phyloP scores from a whole-genome alignment of 2,329 filamentous ascomycete genomes.

The Verticillium tricorpus region DNA sequence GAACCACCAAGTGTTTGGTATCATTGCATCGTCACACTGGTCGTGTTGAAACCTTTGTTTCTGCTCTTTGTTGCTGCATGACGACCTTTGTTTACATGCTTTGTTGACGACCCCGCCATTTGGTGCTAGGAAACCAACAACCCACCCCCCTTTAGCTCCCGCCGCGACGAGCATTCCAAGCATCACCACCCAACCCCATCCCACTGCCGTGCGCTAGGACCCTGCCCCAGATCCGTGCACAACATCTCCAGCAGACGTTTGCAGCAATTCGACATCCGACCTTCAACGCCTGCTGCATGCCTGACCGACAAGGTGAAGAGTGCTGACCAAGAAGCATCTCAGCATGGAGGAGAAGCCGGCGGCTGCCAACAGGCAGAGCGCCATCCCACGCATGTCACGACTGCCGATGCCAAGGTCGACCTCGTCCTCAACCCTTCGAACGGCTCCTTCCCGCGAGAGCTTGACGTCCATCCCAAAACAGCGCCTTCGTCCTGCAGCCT shows the following conservation, averaged over 20 bases:
- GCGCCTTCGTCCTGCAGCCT: conserved; percentile 33
- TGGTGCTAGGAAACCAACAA: neutral
- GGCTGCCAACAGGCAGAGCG: conserved; percentile 15
- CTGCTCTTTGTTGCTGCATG: neutral
- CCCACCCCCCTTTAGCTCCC: neutral
- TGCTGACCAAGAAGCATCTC: neutral
- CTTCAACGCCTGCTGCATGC: neutral
- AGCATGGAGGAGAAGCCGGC: conserved; percentile 13
- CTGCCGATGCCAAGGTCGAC: conserved; percentile 28
- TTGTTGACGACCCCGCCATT: neutral
- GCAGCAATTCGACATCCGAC: neutral
- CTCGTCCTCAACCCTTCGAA: conserved; percentile 22
- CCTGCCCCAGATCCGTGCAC: neutral
- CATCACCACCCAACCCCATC: neutral
- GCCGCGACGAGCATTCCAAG: neutral
- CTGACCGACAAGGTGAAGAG: neutral
- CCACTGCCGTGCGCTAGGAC: neutral
- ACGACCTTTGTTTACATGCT: neutral
- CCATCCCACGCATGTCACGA: conserved; percentile 32
- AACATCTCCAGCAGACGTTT: neutral
- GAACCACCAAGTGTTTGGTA: neutral
- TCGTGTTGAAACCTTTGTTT: neutral
- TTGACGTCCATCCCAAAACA: conserved; percentile 15
- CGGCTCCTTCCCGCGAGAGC: conserved; percentile 23
- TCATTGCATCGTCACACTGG: neutral